Conservation (phyloP, 2,329 filamentous ascomycete genomes). For the Ceratocystis colombiana region DNA sequence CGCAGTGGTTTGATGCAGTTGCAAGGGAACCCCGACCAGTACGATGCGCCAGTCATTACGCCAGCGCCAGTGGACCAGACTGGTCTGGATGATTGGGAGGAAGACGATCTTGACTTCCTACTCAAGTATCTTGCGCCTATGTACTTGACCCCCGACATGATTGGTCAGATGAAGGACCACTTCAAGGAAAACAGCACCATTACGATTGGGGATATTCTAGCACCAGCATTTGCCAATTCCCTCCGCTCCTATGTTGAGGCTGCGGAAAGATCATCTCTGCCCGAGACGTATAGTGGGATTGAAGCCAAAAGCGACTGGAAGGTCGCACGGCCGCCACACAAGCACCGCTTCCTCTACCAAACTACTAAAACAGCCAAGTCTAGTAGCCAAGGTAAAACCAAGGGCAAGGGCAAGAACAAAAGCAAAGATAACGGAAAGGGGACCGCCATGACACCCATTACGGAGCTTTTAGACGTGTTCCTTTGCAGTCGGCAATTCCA, state of each 20-base stretch:
- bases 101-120: conserved; percentile 76
- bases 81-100: conserved; percentile 52
- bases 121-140: conserved; percentile 82
- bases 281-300: conserved; percentile 44
- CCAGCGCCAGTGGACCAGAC: conserved; percentile 40
- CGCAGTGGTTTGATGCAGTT: conserved; percentile 88
- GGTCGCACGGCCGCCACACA: conserved; percentile 81
- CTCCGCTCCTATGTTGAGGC: conserved; percentile 62
- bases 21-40: conserved; percentile 80
- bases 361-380: conserved; percentile 35
- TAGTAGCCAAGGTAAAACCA: conserved; percentile 31
- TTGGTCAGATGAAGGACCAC: conserved; percentile 67
- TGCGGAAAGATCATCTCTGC: conserved; percentile 45
- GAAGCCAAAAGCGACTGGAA: conserved; percentile 54
- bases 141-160: conserved; percentile 83
- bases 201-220: conserved; percentile 68
- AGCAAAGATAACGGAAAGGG: conserved; percentile 22
- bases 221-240: conserved; percentile 61
- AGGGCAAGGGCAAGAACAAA: conserved; percentile 18
- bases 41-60: conserved; percentile 65
- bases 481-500: conserved; percentile 78
- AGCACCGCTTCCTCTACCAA: conserved; percentile 83
- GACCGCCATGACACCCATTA: conserved; percentile 44
- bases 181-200: conserved; percentile 80
- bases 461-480: conserved; percentile 69